Evolutionary conservation across 1,284 basidiomycete species (phyloP).

Genomic region (Microbotryum lychnidis-dioicae): DNA sequence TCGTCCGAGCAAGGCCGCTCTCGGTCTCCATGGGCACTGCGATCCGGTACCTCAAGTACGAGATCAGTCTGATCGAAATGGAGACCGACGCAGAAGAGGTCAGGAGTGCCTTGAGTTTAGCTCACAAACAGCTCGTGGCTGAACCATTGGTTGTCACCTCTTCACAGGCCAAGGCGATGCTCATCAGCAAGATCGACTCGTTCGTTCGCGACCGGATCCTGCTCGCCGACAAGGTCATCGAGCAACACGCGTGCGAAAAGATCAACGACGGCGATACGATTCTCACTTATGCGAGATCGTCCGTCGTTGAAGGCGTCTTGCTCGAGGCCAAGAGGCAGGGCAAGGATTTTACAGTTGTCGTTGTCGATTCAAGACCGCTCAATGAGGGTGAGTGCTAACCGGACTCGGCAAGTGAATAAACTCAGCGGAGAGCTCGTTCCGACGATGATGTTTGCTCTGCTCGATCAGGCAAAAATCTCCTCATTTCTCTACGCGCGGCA

Average conservation of each 20-base stretch:
- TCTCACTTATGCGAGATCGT: slow-evolving; percentile 87
- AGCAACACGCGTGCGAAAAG: slow-evolving; percentile 78
- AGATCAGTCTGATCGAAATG: slow-evolving; percentile 84
- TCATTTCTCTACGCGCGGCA: slow-evolving; percentile 61
- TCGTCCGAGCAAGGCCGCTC: slow-evolving; percentile 78
- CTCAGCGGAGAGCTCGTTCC: neutral
- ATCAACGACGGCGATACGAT: slow-evolving; percentile 90
- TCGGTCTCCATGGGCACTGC: slow-evolving; percentile 95
- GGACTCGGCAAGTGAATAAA: neutral
- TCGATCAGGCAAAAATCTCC: slow-evolving; percentile 62
- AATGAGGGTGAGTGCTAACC: slow-evolving; percentile 61
- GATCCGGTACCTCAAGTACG: slow-evolving; percentile 87
- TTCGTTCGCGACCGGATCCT: slow-evolving; percentile 93
- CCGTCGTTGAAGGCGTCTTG: slow-evolving; percentile 84
- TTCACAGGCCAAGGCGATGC: slow-evolving; percentile 69
- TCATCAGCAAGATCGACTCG: slow-evolving; percentile 80
- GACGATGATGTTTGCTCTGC: neutral
- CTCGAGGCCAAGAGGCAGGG: slow-evolving; percentile 57
- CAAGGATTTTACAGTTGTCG: slow-evolving; percentile 75
- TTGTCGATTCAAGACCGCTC: slow-evolving; percentile 90
- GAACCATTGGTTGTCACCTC: slow-evolving; percentile 3
- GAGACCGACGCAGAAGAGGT: slow-evolving; percentile 92
- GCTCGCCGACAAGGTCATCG: slow-evolving; percentile 87
- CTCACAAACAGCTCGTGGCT: neutral
- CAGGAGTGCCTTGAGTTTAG: slow-evolving; percentile 35